Evolutionary conservation across 805 yeast species (phyloP), one percentile per base, ranked within the genome.

Genomic region (Kodamaea sagamina): DNA sequence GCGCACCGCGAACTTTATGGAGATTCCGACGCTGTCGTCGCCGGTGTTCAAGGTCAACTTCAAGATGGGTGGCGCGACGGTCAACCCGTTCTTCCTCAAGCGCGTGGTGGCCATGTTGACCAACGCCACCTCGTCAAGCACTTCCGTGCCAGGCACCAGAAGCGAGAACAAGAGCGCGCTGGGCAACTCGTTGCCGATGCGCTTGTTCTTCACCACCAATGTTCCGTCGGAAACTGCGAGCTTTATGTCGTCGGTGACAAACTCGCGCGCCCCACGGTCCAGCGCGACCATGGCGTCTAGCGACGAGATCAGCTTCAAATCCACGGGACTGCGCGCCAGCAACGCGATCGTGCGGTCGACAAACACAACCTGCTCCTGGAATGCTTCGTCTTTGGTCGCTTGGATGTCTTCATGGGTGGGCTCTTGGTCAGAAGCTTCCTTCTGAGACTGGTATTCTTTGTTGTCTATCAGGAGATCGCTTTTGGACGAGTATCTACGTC

Each of bases 381-480:
- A 36, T 3, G 12, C 29, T 11, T 37, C 37, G 9, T 36, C 41
- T 15, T 13, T 36, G 41, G 10, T 19, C 26, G 26, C 17, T 41
- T 10, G 17, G 38, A 18, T n/a, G n/a, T n/a, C n/a, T n/a, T n/a
- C n/a, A n/a, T 29, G 34, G 36, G 50, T 47, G 16, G 18, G 52
- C 53, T n/a, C 43, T 24, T 28, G 49, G 53, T 18, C 47, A 42
- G 25, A 51, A 41, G 34, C 53, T 54, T 25, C 45, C 58, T 11
- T 6, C 6, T 21, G 57, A 54, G 15, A 42, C 4, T 4, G 34
- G 34, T 13, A 29, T 39, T 39, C 47, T 44, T 40, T 36, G 40
- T 26, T 26, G 11, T 36, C 40, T 17, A 27, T 36, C 32, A 26
- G 40, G 3, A 27, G 32, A 12, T 32, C 37, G 4, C 21, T 27